Evolutionary conservation across 2,329 filamentous ascomycete genomes (phyloP), one percentile per base, ranked within the genome.

Genomic region (Aspergillus carbonarius): DNA sequence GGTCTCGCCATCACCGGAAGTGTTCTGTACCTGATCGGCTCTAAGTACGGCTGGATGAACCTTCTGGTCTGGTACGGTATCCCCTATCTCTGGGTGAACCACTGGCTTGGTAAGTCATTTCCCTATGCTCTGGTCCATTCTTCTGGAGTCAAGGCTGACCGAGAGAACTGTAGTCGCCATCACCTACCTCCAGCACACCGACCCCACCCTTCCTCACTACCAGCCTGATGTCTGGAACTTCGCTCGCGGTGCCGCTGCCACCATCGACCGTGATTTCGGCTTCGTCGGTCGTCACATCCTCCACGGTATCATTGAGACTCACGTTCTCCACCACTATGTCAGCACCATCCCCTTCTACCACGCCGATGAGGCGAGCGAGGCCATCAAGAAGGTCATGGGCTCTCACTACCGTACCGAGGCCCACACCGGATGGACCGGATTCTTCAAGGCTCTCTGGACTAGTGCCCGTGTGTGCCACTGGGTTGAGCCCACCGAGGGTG

Each of bases 291-390:
- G 92, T 69, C 84, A 89, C 68, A 84, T 98, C 61, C 83, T 97
- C 76, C 93, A 98, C 83, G 93, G 93, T 71, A 97, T 98, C 78
- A 89, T 97, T 76, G 93, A 97, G 83, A 97, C 93, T 50, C 93
- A 98, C 80, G 93, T 98, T 60, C 90, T 96, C 61, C 93, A 98
- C 83, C 93, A 98, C 85, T 98, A 96, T 79, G 87, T 98, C 75
- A 93, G 90, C 79, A 91, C 87, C 72, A 98, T 98, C 67, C 93
- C 93, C 63, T 97, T 97, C 81, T 98, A 98, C 82, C 85, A 97
- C 77, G 93, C 93, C 72, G 92, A 96, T 68, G 93, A 97, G 81
- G 93, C 93, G 58, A 89, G 88, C 69, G 93, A 97, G 69, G 93
- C 93, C 71, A 96, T 98, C 84, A 92, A 93, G 84, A 86, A 86